Evolutionary conservation across 148 eudicot genomes (phyloP).

Genomic region (Polygonum aviculare): DNA sequence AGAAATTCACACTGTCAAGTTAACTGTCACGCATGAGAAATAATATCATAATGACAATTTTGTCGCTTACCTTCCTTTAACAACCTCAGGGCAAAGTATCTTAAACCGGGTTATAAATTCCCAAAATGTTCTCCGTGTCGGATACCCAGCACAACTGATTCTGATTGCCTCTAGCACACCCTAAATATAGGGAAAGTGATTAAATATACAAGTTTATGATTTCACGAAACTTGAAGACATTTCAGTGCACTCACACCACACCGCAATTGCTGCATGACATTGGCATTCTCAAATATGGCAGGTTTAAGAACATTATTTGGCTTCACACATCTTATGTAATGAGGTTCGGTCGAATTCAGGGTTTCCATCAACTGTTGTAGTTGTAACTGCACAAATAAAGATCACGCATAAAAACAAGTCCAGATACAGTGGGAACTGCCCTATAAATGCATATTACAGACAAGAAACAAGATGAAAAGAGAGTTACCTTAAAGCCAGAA

Average conservation of each 20-base stretch:
- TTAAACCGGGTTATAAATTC: slow-evolving; percentile 79
- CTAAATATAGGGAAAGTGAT: slow-evolving; percentile 32
- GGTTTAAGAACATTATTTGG: slow-evolving; percentile 94
- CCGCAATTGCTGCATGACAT: slow-evolving; percentile 92
- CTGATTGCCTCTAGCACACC: slow-evolving; percentile 99
- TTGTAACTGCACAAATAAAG: slow-evolving; percentile 62
- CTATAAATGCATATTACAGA: background rate
- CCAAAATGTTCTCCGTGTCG: slow-evolving; percentile 79
- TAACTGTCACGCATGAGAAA: background rate
- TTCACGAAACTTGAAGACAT: background rate
- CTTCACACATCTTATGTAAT: slow-evolving; percentile 97
- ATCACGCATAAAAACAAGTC: background rate
- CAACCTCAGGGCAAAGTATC: slow-evolving; percentile 75
- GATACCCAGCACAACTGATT: slow-evolving; percentile 96
- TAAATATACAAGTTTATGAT: background rate
- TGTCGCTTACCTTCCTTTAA: slow-evolving; percentile 60
- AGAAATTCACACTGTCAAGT: background rate
- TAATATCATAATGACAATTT: slow-evolving; percentile 8
- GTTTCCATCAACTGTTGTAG: slow-evolving; percentile 92
- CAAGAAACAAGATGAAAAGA: background rate
- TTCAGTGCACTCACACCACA: slow-evolving; percentile 85
- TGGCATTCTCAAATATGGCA: slow-evolving; percentile 88
- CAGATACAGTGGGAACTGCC: background rate
- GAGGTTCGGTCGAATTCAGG: slow-evolving; percentile 92
- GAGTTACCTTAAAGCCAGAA: slow-evolving; percentile 80